Percentiles rank a stretch among this genome's conserved stretches.
Conservation (phyloP, 2,329 filamentous ascomycete genomes). For the Plenodomus tracheiphilus region DNA sequence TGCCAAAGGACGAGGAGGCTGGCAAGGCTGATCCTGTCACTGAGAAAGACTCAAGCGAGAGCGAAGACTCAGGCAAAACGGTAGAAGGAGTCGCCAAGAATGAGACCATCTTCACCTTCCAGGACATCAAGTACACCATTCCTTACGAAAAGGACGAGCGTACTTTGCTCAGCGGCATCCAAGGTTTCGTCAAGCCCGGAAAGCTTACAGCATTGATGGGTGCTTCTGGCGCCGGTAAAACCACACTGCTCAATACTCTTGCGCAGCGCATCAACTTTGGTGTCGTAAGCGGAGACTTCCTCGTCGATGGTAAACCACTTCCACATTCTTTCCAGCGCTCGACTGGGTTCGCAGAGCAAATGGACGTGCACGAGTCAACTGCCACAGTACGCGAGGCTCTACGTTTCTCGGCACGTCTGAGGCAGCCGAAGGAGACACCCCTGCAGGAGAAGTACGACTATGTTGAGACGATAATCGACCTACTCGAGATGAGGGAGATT, state of each 20-base stretch:
- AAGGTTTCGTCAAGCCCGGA: slow-evolving; percentile 89
- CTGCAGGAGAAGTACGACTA: slow-evolving; percentile 65
- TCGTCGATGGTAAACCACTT: slow-evolving; percentile 46
- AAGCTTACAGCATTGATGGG: slow-evolving; percentile 80
- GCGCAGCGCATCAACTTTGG: slow-evolving; percentile 51
- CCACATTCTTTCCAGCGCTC: slow-evolving; percentile 75
- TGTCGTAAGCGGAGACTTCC: slow-evolving; percentile 49
- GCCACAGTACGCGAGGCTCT: slow-evolving; percentile 67
- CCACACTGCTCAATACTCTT: slow-evolving; percentile 42
- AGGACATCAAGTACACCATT: slow-evolving; percentile 79
- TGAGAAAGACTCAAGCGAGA: slow-evolving; percentile 29
- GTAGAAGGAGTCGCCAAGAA: slow-evolving; percentile 62
- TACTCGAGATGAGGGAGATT: slow-evolving; percentile 67
- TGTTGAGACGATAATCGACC: slow-evolving; percentile 65
- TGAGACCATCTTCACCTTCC: slow-evolving; percentile 73
- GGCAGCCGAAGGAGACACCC: slow-evolving; percentile 62
- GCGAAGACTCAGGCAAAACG: slow-evolving; percentile 26
- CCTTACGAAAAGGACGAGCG: slow-evolving; percentile 50
- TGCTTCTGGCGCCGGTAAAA: slow-evolving; percentile 60
- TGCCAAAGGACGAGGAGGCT: slow-evolving; percentile 57
- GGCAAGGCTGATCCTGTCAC: slow-evolving; percentile 41
- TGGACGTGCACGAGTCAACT: slow-evolving; percentile 65
- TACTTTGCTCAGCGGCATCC: slow-evolving; percentile 61
- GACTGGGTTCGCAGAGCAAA: slow-evolving; percentile 76
- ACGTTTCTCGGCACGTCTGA: slow-evolving; percentile 64